Conservation (phyloP, 2,329 filamentous ascomycete genomes). For the Colletotrichum tropicicola region DNA sequence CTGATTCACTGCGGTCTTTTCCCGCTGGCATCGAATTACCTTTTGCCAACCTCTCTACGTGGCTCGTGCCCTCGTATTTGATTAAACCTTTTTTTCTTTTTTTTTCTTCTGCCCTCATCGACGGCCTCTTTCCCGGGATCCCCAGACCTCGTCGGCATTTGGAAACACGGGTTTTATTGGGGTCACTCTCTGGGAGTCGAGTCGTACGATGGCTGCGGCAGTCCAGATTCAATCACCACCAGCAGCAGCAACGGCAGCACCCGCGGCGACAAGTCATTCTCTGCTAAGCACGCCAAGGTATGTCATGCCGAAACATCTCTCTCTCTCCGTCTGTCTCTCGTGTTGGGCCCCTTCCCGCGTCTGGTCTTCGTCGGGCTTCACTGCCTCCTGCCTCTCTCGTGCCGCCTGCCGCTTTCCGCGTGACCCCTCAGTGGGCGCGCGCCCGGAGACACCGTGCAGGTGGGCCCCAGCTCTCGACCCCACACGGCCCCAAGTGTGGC, state of each 20-base stretch:
- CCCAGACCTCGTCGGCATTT: background rate
- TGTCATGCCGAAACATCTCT: background rate
- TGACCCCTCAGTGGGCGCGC: no score
- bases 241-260: no score
- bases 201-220: conserved; percentile 21
- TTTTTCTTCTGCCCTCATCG: background rate
- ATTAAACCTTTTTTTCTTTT: background rate
- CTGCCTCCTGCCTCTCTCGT: no score
- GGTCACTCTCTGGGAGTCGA: background rate
- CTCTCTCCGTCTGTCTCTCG: background rate
- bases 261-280: background rate
- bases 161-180: background rate
- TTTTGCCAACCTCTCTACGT: no score
- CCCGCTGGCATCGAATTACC: no score
- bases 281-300: conserved; percentile 1
- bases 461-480: conserved; percentile 2
- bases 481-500: conserved; percentile 19
- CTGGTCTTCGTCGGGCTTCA: background rate
- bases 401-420: background rate
- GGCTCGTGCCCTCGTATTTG: background rate
- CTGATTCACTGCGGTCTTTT: no score
- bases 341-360: background rate
- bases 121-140: background rate
- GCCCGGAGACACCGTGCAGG: background rate
- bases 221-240: conserved; percentile 8